phyloP scores from a whole-genome alignment of 2,329 filamentous ascomycete genomes.

The Cadophora malorum region DNA sequence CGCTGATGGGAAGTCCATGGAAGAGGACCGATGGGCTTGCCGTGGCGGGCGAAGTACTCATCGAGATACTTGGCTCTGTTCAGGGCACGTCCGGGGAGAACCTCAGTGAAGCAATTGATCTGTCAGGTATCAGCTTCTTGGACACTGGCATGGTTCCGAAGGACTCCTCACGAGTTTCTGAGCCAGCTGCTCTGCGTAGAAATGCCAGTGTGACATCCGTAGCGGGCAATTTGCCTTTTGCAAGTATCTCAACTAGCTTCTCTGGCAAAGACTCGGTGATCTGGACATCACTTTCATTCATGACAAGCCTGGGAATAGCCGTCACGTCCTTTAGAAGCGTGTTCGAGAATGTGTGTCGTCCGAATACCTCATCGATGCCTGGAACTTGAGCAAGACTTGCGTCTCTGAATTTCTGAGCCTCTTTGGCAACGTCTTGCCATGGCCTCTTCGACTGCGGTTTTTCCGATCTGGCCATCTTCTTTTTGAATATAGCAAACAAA shows the following conservation, averaged over 20 bases:
- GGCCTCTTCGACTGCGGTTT: constrained; percentile 24
- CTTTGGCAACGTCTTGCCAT: constrained; percentile 52
- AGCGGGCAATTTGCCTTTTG: constrained; percentile 50
- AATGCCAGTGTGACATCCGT: constrained; percentile 57
- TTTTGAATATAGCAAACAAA: no score
- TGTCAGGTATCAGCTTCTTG: constrained; percentile 12
- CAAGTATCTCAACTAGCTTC: constrained; percentile 53
- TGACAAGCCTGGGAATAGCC: constrained; percentile 49
- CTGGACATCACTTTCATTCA: constrained; percentile 51
- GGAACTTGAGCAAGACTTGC: constrained; percentile 46
- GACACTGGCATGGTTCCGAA: not conserved
- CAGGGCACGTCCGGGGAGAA: constrained; percentile 56
- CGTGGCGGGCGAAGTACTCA: constrained; percentile 47
- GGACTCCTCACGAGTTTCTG: constrained; percentile 50
- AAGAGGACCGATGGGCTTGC: constrained; percentile 60
- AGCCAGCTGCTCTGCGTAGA: constrained; percentile 57
- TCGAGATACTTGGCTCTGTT: constrained; percentile 54
- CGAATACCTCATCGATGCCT: constrained; percentile 14
- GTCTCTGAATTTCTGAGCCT: constrained; percentile 52
- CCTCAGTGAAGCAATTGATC: constrained; percentile 52
- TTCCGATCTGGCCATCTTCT: constrained; percentile 48
- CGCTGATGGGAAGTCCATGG: constrained; percentile 65
- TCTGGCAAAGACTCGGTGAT: constrained; percentile 55
- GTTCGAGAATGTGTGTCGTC: constrained; percentile 24
- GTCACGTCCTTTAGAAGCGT: constrained; percentile 36